These are phyloP conservation scores for Golubevia sp. DNA, from an alignment of 1,284 basidiomycete genomes.

Conservation along the genomic window DNA sequence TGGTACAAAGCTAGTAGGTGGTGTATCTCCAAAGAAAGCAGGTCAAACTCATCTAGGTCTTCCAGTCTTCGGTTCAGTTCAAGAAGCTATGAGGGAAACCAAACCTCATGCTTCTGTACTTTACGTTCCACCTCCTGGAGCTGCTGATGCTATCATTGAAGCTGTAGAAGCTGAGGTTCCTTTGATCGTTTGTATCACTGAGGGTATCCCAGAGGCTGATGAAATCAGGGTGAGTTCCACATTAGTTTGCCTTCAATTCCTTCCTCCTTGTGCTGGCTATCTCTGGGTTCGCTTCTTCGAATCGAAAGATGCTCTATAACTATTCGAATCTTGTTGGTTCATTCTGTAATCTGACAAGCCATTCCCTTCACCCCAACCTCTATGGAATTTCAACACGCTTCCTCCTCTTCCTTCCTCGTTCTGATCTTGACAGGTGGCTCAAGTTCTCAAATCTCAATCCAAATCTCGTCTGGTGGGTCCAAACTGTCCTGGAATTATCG, in stretches of 20 bases:
- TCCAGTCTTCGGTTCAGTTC: slow-evolving; percentile 56
- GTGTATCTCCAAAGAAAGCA: slow-evolving; percentile 58
- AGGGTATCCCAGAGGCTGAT: slow-evolving; percentile 60
- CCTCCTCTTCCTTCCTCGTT: slow-evolving; percentile 1
- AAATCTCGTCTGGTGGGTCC: slow-evolving; percentile 56
- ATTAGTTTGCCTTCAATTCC: not conserved
- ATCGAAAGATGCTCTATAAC: too few species aligned
- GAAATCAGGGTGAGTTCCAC: slow-evolving; percentile 32
- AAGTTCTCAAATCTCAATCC: slow-evolving; percentile 50
- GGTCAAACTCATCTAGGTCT: slow-evolving; percentile 54
- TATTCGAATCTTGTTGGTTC: too few species aligned
- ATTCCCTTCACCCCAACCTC: too few species aligned
- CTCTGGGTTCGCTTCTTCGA: not conserved
- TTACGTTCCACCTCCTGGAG: slow-evolving; percentile 58
- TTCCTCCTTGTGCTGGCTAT: not conserved
- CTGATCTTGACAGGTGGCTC: slow-evolving; percentile 42
- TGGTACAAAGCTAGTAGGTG: slow-evolving; percentile 58
- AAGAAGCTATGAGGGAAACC: slow-evolving; percentile 51
- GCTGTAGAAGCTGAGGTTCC: slow-evolving; percentile 58
- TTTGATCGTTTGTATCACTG: slow-evolving; percentile 58
- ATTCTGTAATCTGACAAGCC: too few species aligned
- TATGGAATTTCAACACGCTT: too few species aligned
- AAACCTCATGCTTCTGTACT: slow-evolving; percentile 55
- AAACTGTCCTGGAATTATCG: slow-evolving; percentile 61
- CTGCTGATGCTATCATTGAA: slow-evolving; percentile 60